These are phyloP conservation scores for Acanthamoeba castellanii DNA, from an alignment of 208 protist species.

Conservation along the genomic window DNA sequence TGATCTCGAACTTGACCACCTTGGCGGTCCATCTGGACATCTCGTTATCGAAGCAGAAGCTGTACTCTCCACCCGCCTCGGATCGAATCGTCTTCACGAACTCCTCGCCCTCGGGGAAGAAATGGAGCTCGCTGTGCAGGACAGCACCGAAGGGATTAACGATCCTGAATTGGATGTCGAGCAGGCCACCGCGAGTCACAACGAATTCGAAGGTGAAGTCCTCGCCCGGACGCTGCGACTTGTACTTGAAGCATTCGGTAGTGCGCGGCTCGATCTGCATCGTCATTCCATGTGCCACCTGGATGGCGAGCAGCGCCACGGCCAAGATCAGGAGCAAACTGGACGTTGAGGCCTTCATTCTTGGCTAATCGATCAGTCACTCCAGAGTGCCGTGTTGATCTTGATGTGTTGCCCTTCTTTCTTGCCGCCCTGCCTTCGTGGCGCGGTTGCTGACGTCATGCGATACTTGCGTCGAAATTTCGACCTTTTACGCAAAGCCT, in stretches of 20 bases:
- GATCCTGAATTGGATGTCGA: constrained; percentile 9
- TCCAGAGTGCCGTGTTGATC: no score
- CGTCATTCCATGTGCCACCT: constrained; percentile 17
- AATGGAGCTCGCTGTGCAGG: constrained; percentile 29
- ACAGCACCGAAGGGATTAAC: background rate
- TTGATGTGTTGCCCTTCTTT: no score
- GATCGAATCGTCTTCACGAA: background rate
- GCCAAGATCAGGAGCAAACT: background rate
- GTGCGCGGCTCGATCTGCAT: constrained; percentile 46
- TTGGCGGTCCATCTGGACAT: constrained; percentile 53
- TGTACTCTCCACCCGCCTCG: background rate
- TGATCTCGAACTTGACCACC: constrained; percentile 45
- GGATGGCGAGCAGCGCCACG: background rate
- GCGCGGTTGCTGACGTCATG: no score
- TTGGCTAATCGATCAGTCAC: no score
- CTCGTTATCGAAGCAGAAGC: constrained; percentile 54
- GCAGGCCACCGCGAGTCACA: constrained; percentile 4
- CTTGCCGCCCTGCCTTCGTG: no score
- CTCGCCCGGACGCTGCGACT: background rate
- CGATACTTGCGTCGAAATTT: no score
- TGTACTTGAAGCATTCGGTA: constrained; percentile 12
- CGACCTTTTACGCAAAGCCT: no score
- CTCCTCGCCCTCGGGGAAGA: constrained; percentile 35
- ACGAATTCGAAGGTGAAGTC: constrained; percentile 26
- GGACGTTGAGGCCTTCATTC: background rate